phyloP scores from a whole-genome alignment of 768 basidiomycete species.

The Leucocoprinus birnbaumii region DNA sequence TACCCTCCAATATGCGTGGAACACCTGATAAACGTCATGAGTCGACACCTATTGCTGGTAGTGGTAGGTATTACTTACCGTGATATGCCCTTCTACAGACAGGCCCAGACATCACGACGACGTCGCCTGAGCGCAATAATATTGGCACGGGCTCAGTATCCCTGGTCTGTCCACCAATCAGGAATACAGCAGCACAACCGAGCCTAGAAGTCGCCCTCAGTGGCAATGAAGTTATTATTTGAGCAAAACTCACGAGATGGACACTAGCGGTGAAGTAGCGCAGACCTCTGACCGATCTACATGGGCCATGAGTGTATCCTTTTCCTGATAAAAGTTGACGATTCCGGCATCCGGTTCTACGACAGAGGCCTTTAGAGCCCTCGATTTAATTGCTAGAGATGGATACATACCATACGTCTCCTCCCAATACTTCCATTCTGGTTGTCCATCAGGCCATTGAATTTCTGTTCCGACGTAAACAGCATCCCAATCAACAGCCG shows the following conservation, averaged over 20 bases:
- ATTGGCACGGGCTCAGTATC: slow-evolving; percentile 77
- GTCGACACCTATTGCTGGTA: neutral
- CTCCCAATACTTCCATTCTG: slow-evolving; percentile 73
- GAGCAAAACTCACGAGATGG: slow-evolving; percentile 70
- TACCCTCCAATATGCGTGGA: slow-evolving; percentile 82
- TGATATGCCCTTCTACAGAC: slow-evolving; percentile 87
- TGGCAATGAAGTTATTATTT: neutral
- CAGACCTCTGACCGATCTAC: slow-evolving; percentile 97
- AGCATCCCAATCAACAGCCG: slow-evolving; percentile 62
- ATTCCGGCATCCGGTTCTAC: slow-evolving; percentile 95
- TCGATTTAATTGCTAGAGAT: no score
- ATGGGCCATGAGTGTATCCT: slow-evolving; percentile 95
- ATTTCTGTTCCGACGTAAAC: slow-evolving; percentile 46
- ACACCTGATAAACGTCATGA: slow-evolving; percentile 38
- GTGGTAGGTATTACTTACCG: slow-evolving; percentile 24
- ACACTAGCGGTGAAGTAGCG: slow-evolving; percentile 88
- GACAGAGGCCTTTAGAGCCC: neutral
- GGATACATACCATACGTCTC: slow-evolving; percentile 72
- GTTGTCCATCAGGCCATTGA: slow-evolving; percentile 51
- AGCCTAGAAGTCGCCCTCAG: slow-evolving; percentile 47
- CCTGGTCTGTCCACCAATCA: slow-evolving; percentile 82
- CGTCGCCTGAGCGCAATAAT: slow-evolving; percentile 87
- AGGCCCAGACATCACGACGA: slow-evolving; percentile 90
- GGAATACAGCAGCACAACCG: slow-evolving; percentile 86
- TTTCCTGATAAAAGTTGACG: slow-evolving; percentile 91